A percentile compares a stretch with the other conserved stretches of the same genome.
Conservation (phyloP, 495 filamentous ascomycete genomes). For the Parachaetomium inaequale region DNA sequence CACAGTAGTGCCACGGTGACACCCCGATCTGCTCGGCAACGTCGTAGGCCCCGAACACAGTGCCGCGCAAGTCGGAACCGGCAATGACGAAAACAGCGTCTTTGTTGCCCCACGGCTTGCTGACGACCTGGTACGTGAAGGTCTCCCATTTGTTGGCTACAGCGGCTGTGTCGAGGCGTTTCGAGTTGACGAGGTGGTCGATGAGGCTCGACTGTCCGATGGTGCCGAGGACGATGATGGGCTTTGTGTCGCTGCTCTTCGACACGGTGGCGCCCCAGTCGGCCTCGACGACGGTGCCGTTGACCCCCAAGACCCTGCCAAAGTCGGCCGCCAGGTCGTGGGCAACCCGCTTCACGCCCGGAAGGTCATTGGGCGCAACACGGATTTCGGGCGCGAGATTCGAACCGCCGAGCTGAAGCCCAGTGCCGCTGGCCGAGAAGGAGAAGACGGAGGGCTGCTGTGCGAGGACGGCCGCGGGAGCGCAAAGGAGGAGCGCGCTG, state of each 20-base stretch:
- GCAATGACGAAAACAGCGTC: neutral
- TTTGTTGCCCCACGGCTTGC: neutral
- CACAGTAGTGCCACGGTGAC: neutral
- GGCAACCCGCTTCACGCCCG: too few relatives aligned
- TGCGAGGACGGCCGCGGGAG: too few relatives aligned
- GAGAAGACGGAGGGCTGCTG: too few relatives aligned
- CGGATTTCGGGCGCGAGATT: too few relatives aligned
- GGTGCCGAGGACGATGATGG: slow-evolving; percentile 50
- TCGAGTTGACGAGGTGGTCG: slow-evolving; percentile 32
- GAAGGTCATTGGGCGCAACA: too few relatives aligned
- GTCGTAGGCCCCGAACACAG: neutral
- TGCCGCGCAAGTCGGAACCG: neutral
- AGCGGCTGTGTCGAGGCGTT: neutral
- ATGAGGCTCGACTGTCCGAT: slow-evolving; percentile 48
- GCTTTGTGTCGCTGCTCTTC: slow-evolving; percentile 17
- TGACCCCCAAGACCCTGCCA: slow-evolving; percentile 18
- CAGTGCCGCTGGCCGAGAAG: too few relatives aligned
- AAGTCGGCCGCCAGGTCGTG: neutral
- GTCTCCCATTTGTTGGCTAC: neutral
- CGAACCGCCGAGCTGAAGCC: too few relatives aligned
- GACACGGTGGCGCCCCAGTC: slow-evolving; percentile 30
- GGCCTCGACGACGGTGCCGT: slow-evolving; percentile 31
- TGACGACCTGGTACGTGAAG: neutral
- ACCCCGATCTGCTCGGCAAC: neutral
- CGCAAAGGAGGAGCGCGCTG: too few relatives aligned